These are phyloP conservation scores for Rhododendron ovatum DNA, from an alignment of 148 eudicot genomes.

Conservation along the genomic window DNA sequence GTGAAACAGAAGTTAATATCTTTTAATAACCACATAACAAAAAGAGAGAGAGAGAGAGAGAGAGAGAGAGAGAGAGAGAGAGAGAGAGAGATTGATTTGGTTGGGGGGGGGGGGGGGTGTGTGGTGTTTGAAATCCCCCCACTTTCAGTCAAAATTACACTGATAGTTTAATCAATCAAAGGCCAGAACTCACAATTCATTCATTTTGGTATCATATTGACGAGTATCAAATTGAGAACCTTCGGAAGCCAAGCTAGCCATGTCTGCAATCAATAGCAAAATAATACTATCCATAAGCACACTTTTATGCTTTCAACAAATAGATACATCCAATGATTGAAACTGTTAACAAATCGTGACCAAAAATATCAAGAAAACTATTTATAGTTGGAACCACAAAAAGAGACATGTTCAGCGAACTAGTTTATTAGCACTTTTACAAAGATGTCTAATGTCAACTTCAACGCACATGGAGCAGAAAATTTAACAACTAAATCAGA, in stretches of 20 bases:
- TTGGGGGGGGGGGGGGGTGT: no score
- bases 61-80: no score
- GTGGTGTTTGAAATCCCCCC: no score
- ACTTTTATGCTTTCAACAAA: neutral
- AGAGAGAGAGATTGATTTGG: no score
- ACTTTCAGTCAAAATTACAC: no score
- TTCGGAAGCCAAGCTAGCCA: slow-evolving; percentile 20
- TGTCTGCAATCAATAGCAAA: slow-evolving; percentile 9
- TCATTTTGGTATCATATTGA: slow-evolving; percentile 30
- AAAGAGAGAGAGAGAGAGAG: no score
- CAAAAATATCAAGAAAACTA: neutral
- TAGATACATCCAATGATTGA: no score
- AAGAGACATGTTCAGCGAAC: neutral
- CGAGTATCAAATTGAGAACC: slow-evolving; percentile 31
- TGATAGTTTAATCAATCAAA: neutral
- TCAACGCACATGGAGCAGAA: neutral
- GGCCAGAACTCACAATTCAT: slow-evolving; percentile 21
- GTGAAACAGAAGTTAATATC: no score
- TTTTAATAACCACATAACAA: no score
- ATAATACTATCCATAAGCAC: neutral
- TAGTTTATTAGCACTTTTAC: neutral
- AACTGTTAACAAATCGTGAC: neutral
- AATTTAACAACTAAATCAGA: neutral
- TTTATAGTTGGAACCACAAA: neutral
- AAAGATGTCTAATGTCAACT: neutral